phyloP scores from a whole-genome alignment of 1,284 basidiomycete genomes.

The Cutaneotrichosporon sp. region DNA sequence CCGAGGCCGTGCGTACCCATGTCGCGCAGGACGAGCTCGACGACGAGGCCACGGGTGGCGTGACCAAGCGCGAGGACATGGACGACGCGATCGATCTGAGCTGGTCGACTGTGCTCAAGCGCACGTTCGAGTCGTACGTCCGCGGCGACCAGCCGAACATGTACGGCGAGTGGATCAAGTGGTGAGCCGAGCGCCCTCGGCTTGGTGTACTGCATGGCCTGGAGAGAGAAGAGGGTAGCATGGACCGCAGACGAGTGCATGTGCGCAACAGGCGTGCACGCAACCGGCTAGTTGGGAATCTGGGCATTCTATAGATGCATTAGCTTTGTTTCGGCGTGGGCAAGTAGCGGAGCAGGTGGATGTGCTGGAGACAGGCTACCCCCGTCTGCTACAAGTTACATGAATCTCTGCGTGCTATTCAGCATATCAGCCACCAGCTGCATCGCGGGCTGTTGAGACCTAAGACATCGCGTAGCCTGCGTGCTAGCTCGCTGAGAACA shows the following conservation, averaged over 20 bases:
- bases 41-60: constrained; percentile 12
- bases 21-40: not conserved
- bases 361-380: too few species aligned
- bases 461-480: too few species aligned
- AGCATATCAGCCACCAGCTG: too few species aligned
- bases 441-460: too few species aligned
- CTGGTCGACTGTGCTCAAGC: constrained; percentile 86
- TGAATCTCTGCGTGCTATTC: too few species aligned
- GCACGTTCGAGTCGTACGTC: constrained; percentile 85
- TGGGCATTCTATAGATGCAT: constrained; percentile 10
- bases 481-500: too few species aligned
- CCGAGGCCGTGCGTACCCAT: constrained; percentile 8
- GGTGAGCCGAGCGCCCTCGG: constrained; percentile 30
- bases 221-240: not conserved
- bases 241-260: not conserved
- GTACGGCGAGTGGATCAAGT: constrained; percentile 75
- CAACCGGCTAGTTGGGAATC: not conserved
- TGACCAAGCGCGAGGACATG: constrained; percentile 34
- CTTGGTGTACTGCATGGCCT: not conserved
- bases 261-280: not conserved
- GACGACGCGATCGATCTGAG: constrained; percentile 69
- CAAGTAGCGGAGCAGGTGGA: not conserved
- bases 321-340: not conserved
- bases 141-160: constrained; percentile 84
- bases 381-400: too few species aligned